phyloP scores from a whole-genome alignment of 2,329 filamentous ascomycete species.

The Curvularia spicifera region DNA sequence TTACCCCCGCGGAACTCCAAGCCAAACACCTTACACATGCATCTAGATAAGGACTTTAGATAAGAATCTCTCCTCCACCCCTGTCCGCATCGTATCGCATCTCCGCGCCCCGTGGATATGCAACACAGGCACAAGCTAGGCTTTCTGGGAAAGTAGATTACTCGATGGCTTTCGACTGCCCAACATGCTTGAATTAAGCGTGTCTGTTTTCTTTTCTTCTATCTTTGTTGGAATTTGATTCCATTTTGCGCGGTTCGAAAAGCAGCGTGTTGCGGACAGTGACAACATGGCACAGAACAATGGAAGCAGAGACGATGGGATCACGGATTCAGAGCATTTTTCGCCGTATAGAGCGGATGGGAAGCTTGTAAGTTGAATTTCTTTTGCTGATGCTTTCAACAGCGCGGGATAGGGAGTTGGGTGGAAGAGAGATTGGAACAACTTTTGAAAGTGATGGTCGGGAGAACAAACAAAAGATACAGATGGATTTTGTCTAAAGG shows the following conservation, averaged over 20 bases:
- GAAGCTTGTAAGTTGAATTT: slow-evolving; percentile 57
- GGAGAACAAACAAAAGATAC: no score
- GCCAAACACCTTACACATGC: slow-evolving; percentile 6
- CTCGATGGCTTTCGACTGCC: not conserved
- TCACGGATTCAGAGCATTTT: slow-evolving; percentile 56
- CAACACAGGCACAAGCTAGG: slow-evolving; percentile 26
- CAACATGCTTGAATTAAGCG: slow-evolving; percentile 52
- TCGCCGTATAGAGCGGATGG: slow-evolving; percentile 65
- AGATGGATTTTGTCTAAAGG: no score
- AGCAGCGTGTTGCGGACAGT: not conserved
- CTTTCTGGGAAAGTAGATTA: not conserved
- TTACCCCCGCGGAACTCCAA: not conserved
- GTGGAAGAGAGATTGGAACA: not conserved
- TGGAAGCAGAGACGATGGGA: not conserved
- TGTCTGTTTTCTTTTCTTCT: not conserved
- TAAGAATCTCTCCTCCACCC: slow-evolving; percentile 17
- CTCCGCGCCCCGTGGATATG: slow-evolving; percentile 49
- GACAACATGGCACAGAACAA: slow-evolving; percentile 15
- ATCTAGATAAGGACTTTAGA: slow-evolving; percentile 18
- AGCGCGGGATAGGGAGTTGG: no score
- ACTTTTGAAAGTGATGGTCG: not conserved
- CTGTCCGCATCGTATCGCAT: slow-evolving; percentile 27
- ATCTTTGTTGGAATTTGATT: not conserved
- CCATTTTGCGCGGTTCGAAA: not conserved
- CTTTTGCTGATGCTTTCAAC: not conserved